A percentile compares a stretch with the other conserved stretches of the same genome.
Conservation (phyloP, 768 basidiomycete species). For the Leccinum variicolor region DNA sequence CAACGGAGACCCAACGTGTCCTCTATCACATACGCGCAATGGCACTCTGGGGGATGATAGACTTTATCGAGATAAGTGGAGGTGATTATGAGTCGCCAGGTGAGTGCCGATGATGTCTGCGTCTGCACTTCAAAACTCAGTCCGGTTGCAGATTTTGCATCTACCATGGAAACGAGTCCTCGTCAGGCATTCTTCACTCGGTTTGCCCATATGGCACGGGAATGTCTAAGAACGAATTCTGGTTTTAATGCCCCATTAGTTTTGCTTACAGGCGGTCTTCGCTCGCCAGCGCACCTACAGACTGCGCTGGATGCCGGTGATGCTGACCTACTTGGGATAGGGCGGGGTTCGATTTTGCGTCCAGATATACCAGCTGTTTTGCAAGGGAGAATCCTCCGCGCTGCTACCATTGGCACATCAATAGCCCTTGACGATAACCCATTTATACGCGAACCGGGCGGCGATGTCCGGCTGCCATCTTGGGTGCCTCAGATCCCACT, state of each 20-base stretch:
- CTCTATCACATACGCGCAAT: slow-evolving; percentile 60
- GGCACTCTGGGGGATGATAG: slow-evolving; percentile 61
- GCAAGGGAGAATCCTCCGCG: slow-evolving; percentile 13
- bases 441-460: slow-evolving; percentile 40
- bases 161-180: slow-evolving; percentile 15
- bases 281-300: slow-evolving; percentile 52
- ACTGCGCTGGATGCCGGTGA: slow-evolving; percentile 51
- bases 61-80: slow-evolving; percentile 87
- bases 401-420: slow-evolving; percentile 5
- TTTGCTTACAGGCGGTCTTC: slow-evolving; percentile 79
- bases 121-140: background rate
- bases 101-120: slow-evolving; percentile 23
- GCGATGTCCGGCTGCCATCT: slow-evolving; percentile 15
- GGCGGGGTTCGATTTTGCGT: slow-evolving; percentile 57
- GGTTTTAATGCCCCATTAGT: slow-evolving; percentile 48
- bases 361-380: slow-evolving; percentile 56
- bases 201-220: slow-evolving; percentile 59
- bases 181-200: slow-evolving; percentile 73
- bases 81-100: slow-evolving; percentile 83
- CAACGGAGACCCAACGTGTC: slow-evolving; percentile 36
- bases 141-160: slow-evolving; percentile 43
- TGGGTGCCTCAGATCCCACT: slow-evolving; percentile 50
- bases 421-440: slow-evolving; percentile 25
- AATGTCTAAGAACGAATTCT: slow-evolving; percentile 37
- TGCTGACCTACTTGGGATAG: slow-evolving; percentile 77